Evolutionary conservation across 495 filamentous ascomycete genomes (phyloP).

Genomic region (Aspergillus incahuasiensis): DNA sequence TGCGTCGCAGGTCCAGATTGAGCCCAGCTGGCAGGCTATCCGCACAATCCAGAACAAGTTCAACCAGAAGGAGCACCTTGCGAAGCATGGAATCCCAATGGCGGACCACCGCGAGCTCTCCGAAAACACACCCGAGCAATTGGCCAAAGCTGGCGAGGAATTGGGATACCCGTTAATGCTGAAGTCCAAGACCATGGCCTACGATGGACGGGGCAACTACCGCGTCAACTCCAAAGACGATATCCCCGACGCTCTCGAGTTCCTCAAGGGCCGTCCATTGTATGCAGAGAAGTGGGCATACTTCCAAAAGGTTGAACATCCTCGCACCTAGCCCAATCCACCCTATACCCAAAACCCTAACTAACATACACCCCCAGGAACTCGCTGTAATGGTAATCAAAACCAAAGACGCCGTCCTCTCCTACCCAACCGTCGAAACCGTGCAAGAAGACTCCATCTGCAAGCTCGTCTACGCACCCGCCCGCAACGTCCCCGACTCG

Average conservation of each 20-base stretch:
- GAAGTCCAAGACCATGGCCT: constrained; percentile 87
- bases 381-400: constrained; percentile 93
- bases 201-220: constrained; percentile 92
- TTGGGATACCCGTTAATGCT: constrained; percentile 91
- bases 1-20: constrained; percentile 57
- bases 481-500: constrained; percentile 60
- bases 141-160: constrained; percentile 57
- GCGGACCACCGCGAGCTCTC: constrained; percentile 62
- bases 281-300: constrained; percentile 91
- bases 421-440: constrained; percentile 90
- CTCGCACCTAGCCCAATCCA: not conserved
- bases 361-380: constrained; percentile 43
- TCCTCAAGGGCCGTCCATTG: constrained; percentile 64
- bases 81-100: constrained; percentile 60
- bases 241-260: constrained; percentile 61
- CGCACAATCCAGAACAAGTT: constrained; percentile 96
- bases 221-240: constrained; percentile 63
- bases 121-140: constrained; percentile 46
- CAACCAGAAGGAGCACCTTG: constrained; percentile 80
- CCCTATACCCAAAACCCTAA: not conserved
- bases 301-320: constrained; percentile 59
- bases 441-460: constrained; percentile 93
- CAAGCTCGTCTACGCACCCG: constrained; percentile 86
- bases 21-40: constrained; percentile 86
- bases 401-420: constrained; percentile 70